Evolutionary conservation across 345 rosid species (phyloP).

Genomic region (Heritiera littoralis): DNA sequence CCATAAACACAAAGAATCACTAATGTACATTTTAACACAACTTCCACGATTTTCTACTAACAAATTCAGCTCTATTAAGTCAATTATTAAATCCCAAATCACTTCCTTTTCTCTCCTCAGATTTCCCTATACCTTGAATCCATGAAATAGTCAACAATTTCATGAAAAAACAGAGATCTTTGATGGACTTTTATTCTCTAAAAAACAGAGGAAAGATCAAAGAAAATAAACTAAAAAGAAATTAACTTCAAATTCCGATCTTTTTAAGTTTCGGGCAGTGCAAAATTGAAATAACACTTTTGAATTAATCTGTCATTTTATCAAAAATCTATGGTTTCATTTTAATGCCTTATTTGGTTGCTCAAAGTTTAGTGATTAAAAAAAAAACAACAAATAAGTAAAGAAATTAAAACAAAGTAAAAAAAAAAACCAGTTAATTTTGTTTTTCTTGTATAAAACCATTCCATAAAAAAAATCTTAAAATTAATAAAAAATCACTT

Average conservation of each 20-base stretch:
- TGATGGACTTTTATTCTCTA: not conserved
- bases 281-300: not conserved
- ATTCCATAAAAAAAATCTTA: not conserved
- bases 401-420: not conserved
- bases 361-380: not conserved
- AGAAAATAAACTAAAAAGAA: not conserved
- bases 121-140: not conserved
- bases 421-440: not conserved
- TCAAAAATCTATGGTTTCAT: not conserved
- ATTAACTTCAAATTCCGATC: not conserved
- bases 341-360: not conserved
- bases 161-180: not conserved
- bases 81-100: not conserved
- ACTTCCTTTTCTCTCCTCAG: not conserved
- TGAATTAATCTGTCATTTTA: not conserved
- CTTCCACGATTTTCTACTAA: not conserved
- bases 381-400: not conserved
- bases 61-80: constrained; percentile 2
- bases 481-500: not conserved
- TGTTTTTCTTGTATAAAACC: not conserved
- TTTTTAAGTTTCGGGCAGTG: not conserved
- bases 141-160: not conserved
- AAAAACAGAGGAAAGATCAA: not conserved
- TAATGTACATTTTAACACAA: not conserved
- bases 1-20: constrained; percentile 7